Conservation (phyloP, 371 early-diverging fungal species). For the Parasitella parasitica region DNA sequence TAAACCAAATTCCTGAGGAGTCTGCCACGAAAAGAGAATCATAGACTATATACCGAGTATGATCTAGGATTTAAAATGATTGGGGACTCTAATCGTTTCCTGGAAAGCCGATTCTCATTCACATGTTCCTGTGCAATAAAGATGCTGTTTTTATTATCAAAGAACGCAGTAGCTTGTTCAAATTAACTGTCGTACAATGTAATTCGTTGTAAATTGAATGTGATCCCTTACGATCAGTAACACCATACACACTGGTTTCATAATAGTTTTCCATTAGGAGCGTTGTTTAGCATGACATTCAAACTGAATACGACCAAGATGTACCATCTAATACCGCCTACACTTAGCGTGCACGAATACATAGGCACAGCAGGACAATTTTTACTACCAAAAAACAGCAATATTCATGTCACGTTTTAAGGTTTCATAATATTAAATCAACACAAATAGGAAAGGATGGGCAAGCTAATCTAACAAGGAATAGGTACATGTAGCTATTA, state of each 20-base stretch:
- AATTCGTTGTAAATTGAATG: background rate
- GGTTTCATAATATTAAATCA: background rate
- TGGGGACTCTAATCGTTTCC: background rate
- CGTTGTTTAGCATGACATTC: too few relatives aligned
- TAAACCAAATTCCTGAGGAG: background rate
- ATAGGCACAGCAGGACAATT: background rate
- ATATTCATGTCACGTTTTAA: background rate
- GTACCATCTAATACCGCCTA: too few relatives aligned
- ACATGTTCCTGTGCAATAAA: slow-evolving; percentile 1
- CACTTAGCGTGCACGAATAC: background rate
- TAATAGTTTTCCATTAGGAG: too few relatives aligned
- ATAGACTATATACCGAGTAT: too few relatives aligned
- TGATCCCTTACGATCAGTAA: too few relatives aligned
- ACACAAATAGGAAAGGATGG: background rate
- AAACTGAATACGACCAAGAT: too few relatives aligned
- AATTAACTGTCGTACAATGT: background rate
- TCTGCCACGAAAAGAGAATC: background rate
- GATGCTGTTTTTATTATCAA: background rate
- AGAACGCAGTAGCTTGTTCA: background rate
- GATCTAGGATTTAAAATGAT: background rate
- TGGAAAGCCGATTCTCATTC: background rate
- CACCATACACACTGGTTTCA: too few relatives aligned
- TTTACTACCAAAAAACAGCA: background rate
- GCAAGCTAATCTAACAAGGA: background rate
- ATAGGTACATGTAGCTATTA: background rate